Percentiles rank a stretch among this genome's conserved stretches.
Conservation (phyloP, 2,329 filamentous ascomycete species). For the Purpureocillium lavendulum region DNA sequence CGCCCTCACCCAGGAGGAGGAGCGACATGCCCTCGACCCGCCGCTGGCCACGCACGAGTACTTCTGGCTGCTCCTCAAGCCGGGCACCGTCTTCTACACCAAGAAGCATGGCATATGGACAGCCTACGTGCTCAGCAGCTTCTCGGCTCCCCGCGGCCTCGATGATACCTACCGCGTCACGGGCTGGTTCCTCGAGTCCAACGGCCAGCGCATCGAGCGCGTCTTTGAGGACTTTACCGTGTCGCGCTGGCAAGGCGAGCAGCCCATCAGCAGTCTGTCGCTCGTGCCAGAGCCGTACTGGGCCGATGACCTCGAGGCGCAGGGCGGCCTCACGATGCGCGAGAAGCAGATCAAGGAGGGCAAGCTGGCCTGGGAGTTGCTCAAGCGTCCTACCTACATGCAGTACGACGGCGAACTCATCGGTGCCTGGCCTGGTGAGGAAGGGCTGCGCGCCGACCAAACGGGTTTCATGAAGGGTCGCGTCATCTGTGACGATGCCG, state of each 20-base stretch:
- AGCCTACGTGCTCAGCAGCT: conserved; percentile 30
- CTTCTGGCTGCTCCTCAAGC: conserved; percentile 38
- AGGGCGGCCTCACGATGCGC: conserved; percentile 21
- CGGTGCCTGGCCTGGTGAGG: no score
- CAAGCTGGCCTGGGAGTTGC: conserved; percentile 37
- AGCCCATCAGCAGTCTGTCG: conserved; percentile 29
- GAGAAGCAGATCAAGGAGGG: conserved; percentile 32
- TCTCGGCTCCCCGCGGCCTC: conserved; percentile 9
- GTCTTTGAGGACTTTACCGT: conserved; percentile 19
- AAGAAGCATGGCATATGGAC: conserved; percentile 30
- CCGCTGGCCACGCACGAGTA: conserved; percentile 35
- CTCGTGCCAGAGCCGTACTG: conserved; percentile 35
- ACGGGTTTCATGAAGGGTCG: conserved; percentile 29
- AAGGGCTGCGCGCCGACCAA: conserved; percentile 4
- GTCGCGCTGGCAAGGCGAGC: conserved; percentile 31
- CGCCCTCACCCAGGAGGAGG: conserved; percentile 29
- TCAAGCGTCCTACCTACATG: conserved; percentile 36
- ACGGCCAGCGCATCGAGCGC: conserved; percentile 23
- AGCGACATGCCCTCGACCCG: conserved; percentile 24
- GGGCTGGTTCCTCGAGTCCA: conserved; percentile 33
- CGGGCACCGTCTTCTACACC: conserved; percentile 34
- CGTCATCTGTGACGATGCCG: conserved; percentile 28
- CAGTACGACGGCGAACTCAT: conserved; percentile 32
- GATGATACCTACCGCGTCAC: conserved; percentile 19
- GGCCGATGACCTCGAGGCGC: conserved; percentile 23